A percentile compares a stretch with the other conserved stretches of the same genome.
Conservation (phyloP, 2,329 filamentous ascomycete genomes). For the Apiospora hydei region DNA sequence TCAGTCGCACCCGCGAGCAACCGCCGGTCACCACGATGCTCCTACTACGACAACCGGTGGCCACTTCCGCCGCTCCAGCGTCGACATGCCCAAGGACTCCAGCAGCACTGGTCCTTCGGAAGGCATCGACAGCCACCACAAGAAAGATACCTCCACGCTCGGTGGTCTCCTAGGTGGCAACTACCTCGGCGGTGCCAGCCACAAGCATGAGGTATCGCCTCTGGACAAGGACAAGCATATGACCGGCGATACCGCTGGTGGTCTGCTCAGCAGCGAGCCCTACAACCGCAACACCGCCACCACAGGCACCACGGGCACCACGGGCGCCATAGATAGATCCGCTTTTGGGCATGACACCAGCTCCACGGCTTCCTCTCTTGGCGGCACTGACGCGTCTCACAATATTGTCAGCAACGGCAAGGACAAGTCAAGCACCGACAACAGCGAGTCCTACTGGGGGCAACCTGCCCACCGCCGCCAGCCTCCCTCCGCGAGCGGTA, state of each 20-base stretch:
- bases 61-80: background rate
- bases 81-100: background rate
- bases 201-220: background rate
- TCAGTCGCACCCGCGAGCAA: background rate
- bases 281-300: background rate
- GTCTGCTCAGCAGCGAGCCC: background rate
- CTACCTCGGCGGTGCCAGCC: background rate
- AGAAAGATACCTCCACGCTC: background rate
- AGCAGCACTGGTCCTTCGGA: background rate
- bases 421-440: slow-evolving; percentile 28
- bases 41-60: background rate
- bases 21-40: background rate
- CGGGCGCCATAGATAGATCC: background rate
- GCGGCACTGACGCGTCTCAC: background rate
- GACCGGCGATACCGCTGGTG: no score
- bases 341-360: background rate
- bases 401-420: slow-evolving; percentile 18
- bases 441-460: slow-evolving; percentile 40
- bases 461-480: slow-evolving; percentile 36
- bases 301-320: no score
- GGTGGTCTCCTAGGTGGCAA: background rate
- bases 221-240: background rate
- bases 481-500: slow-evolving; percentile 35
- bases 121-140: background rate
- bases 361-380: background rate